Conservation (phyloP, 192 early-diverging fungal species). For the Backusella australiensis region DNA sequence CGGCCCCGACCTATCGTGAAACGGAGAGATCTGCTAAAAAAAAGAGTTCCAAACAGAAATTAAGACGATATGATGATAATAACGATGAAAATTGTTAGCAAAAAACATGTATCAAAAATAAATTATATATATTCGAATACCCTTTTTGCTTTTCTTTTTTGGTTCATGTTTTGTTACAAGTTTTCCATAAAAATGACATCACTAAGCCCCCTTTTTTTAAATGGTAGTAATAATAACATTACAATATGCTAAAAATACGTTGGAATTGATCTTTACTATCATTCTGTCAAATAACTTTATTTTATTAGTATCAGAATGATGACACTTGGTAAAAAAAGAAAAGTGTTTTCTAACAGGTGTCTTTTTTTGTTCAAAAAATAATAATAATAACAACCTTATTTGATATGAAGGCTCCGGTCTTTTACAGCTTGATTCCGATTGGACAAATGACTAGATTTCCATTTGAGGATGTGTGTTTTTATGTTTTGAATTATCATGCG, state of each 20-base stretch:
- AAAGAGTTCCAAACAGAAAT: not conserved
- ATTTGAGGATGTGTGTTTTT: too few species aligned
- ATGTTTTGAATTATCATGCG: too few species aligned
- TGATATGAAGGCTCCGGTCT: too few species aligned
- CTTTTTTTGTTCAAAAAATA: too few species aligned
- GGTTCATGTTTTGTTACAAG: not conserved
- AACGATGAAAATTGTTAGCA: not conserved
- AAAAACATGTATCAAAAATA: not conserved
- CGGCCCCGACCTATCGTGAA: not conserved
- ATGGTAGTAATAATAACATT: too few species aligned
- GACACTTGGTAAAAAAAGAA: not conserved
- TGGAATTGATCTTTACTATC: not conserved
- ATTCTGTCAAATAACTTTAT: not conserved
- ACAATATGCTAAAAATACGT: not conserved
- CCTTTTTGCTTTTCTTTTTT: not conserved
- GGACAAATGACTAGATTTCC: too few species aligned
- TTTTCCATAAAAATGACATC: not conserved
- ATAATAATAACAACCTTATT: too few species aligned
- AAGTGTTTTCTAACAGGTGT: not conserved
- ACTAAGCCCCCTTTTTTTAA: not conserved
- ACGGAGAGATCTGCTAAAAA: not conserved
- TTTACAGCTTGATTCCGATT: too few species aligned
- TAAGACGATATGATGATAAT: not conserved
- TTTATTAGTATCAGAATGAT: not conserved
- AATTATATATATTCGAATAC: not conserved